phyloP scores from a whole-genome alignment of 2,329 filamentous ascomycete genomes.

The Eutypella sp. region DNA sequence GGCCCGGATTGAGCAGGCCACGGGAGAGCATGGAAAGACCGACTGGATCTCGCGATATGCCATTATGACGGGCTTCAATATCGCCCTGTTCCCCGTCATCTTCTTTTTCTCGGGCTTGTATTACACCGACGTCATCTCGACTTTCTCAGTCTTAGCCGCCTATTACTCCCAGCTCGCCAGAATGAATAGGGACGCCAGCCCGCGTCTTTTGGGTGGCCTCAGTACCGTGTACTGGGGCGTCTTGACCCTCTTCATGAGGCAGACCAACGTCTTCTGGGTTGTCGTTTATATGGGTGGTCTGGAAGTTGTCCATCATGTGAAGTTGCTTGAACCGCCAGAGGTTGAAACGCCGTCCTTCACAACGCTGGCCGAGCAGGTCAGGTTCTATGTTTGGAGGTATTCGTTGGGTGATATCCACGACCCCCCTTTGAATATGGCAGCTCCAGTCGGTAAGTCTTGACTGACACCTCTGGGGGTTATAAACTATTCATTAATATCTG shows the following conservation, averaged over 20 bases:
- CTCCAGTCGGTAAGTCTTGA: constrained; percentile 43
- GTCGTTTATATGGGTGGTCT: constrained; percentile 68
- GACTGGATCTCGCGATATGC: constrained; percentile 33
- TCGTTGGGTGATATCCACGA: constrained; percentile 53
- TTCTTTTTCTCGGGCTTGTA: constrained; percentile 97
- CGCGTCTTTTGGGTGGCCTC: constrained; percentile 36
- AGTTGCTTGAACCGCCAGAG: constrained; percentile 32
- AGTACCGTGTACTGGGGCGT: constrained; percentile 53
- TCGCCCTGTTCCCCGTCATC: constrained; percentile 78
- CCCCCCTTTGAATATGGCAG: constrained; percentile 39
- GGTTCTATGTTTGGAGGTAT: constrained; percentile 38
- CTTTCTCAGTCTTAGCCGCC: constrained; percentile 65
- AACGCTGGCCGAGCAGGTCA: constrained; percentile 30
- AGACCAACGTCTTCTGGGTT: constrained; percentile 97
- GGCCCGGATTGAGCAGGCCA: constrained; percentile 32
- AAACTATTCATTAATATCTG: not conserved
- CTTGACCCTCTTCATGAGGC: constrained; percentile 69
- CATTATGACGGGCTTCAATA: constrained; percentile 67
- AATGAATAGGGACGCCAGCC: constrained; percentile 24
- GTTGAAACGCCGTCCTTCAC: constrained; percentile 26
- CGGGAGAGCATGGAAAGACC: constrained; percentile 6
- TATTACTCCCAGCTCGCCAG: constrained; percentile 56
- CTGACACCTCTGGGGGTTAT: not conserved
- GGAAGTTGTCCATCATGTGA: constrained; percentile 49
- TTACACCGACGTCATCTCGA: constrained; percentile 88